A percentile compares a stretch with the other conserved stretches of the same genome.
Conservation (phyloP, 768 basidiomycete genomes). For the Harrya chromipes region DNA sequence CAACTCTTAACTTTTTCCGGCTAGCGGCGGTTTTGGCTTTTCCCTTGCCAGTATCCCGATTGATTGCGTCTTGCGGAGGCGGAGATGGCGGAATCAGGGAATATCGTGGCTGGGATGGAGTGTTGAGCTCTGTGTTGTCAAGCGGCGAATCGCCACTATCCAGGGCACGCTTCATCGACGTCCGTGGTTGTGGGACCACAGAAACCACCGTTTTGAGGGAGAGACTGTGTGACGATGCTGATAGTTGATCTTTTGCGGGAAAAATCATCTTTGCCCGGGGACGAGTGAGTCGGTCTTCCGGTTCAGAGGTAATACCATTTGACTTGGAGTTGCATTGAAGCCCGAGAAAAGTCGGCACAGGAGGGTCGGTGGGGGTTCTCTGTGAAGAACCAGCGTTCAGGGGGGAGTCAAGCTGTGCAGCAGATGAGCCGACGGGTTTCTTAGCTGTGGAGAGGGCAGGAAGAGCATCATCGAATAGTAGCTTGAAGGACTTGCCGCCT, state of each 20-base stretch:
- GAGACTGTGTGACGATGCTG: background rate
- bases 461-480: conserved; percentile 60
- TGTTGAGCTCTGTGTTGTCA: conserved; percentile 3
- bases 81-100: conserved; percentile 67
- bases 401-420: background rate
- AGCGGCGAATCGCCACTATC: conserved; percentile 29
- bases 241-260: conserved; percentile 4
- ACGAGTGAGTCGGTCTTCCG: background rate
- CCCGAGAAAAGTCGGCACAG: conserved; percentile 1
- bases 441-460: conserved; percentile 17
- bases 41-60: conserved; percentile 36
- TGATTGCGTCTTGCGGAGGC: conserved; percentile 40
- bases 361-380: background rate
- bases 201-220: background rate
- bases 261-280: conserved; percentile 12
- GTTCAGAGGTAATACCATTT: background rate
- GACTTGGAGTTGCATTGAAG: conserved; percentile 2
- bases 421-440: conserved; percentile 8
- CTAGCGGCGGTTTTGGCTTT: conserved; percentile 34
- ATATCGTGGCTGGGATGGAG: conserved; percentile 18
- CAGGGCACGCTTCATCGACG: conserved; percentile 45
- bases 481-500: conserved; percentile 59
- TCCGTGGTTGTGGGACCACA: conserved; percentile 14
- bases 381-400: background rate
- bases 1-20: conserved; percentile 53